Evolutionary conservation across 805 yeast species (phyloP), one percentile per base, ranked within the genome.

Genomic region (Saccharomycopsis sp.): DNA sequence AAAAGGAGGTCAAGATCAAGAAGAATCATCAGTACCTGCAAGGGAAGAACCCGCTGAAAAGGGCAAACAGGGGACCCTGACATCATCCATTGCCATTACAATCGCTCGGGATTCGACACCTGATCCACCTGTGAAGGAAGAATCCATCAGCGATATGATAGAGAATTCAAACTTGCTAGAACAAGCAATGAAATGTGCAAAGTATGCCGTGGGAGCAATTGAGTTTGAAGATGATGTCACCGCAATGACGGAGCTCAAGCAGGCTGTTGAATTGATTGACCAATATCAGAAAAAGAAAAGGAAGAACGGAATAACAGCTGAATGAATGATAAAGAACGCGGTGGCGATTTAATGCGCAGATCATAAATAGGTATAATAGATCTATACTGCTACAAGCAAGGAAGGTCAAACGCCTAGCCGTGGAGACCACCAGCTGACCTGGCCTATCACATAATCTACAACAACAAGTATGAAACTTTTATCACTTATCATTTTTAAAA

Each of bases 191-290:
- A 38, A 39, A 16, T 15, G 19, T 19, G 34, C 40, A 29, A 79
- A 75, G 53, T 82, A 76, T 54, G 89, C 87, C 2, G 73, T 80
- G 5, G 77, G 86, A 43, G 89, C 92, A 1, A 63, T 82, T 53
- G 80, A 80, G 53, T 82, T 80, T 55, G 89, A 82, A 46, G 94
- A 82, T 51, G 59, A 71, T 26, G 67, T 57, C 2, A 81, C 89
- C 0, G 88, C 89, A 2, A 73, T 75, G 33, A 63, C 60, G 22
- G 83, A 81, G 53, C 58, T 82, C 37, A 26, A 41, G 16, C 22
- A 36, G 13, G 13, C 43, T 6, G 7, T 40, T 2, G 10, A 13
- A 21, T 16, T 34, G 5, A 12, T 39, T 19, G 12, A 33, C 15
- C 19, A 38, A 13, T 13, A n/a, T 15, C 36, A 38, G 16, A 25